Evolutionary conservation across 2,329 filamentous ascomycete species (phyloP).

Genomic region (Cucurbitaria berberidis): DNA sequence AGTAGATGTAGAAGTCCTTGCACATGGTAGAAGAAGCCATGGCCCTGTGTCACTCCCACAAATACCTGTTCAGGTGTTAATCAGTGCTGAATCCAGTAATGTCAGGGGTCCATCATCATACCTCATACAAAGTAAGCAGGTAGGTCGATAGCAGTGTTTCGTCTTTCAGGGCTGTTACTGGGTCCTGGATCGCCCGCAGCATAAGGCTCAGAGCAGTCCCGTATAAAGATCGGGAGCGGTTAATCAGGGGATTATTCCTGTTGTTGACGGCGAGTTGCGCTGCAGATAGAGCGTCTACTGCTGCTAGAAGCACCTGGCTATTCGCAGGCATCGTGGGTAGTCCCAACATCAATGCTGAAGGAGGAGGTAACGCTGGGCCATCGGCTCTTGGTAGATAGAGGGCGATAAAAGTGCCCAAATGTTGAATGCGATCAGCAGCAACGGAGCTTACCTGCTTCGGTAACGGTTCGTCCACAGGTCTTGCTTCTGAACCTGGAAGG

Average conservation of each 20-base stretch:
- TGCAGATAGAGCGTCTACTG: conserved; percentile 43
- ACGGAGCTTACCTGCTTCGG: conserved; percentile 42
- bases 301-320: conserved; percentile 38
- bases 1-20: conserved; percentile 44
- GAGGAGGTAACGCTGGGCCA: conserved; percentile 39
- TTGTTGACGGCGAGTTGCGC: conserved; percentile 44
- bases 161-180: conserved; percentile 35
- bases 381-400: conserved; percentile 40
- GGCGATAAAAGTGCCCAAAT: conserved; percentile 41
- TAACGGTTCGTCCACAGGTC: conserved; percentile 25
- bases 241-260: conserved; percentile 36
- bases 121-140: conserved; percentile 44
- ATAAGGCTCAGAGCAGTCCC: conserved; percentile 42
- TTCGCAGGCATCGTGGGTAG: conserved; percentile 40
- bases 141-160: conserved; percentile 46
- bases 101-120: conserved; percentile 1
- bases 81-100: neutral
- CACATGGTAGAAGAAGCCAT: conserved; percentile 48
- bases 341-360: conserved; percentile 44
- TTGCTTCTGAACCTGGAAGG: conserved; percentile 16
- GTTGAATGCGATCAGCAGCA: conserved; percentile 45
- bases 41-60: conserved; percentile 41
- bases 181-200: conserved; percentile 38
- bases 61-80: conserved; percentile 35
- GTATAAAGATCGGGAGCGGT: conserved; percentile 45